Base-by-base conservation (phyloP, 2,329 filamentous ascomycete genomes). In the Fusarium sp. region DNA sequence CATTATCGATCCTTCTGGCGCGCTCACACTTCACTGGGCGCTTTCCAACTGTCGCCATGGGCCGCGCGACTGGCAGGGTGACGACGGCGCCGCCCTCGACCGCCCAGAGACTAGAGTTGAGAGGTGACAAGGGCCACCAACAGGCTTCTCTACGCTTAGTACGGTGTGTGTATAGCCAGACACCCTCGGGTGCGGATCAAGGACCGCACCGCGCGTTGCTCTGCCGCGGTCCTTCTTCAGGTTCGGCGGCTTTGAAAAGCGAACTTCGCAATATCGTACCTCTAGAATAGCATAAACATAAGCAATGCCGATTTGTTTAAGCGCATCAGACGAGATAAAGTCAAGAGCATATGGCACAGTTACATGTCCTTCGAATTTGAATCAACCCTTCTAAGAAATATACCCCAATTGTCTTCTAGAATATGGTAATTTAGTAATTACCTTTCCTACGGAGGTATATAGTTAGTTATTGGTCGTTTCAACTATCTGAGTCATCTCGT, bases 401-500 rank as follows among this genome's bases (percentile, higher is more conserved):
- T 26, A 15, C 36, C 54, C 18, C 28, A 47, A 24, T 45, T 20
- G 39, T 18, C 39, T 8, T 41, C 38, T 28, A 30, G 32, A 26
- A 39, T 20, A 59, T 28, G 26, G 26, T 24, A 20, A 41, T 50
- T 30, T 34, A 24, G 48, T 34, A 20, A 34, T 24, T 24, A 17
- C 28, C 47, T 22, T 30, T n/a, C 26, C 26, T 22, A 13, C 3
- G 22, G 28, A 32, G 47, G 28, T n/a, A 34, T 14, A 34, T 34
- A n/a, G 28, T n/a, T 30, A 44, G 44, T 62, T 47, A 48, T 62
- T 54, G 55, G 71, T 62, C 41, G 59, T 61, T 64, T 68, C 47
- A 68, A 54, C 32, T 62, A 60, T 77, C 73, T 75, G 66, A 75
- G 72, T 73, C 68, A 73, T 68, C 68, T 76, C 71, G 71, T 76